Base-by-base conservation (phyloP, 192 early-diverging fungal species). In the Endogone sp. region DNA sequence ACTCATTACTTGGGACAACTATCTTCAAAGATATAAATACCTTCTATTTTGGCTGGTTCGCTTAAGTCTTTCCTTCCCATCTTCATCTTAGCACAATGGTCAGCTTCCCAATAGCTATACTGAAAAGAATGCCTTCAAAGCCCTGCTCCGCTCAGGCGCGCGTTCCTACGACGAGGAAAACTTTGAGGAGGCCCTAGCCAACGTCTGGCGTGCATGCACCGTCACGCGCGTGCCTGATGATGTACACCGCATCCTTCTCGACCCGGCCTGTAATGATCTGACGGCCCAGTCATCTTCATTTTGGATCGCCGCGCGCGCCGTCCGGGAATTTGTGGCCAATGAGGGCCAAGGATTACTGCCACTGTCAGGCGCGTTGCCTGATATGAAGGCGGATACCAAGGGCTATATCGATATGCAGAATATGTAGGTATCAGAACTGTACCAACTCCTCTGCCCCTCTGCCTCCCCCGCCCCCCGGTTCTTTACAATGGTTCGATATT, bases 321-420 rank as follows among this genome's bases (percentile, higher is more conserved):
- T 94, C 22, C 79, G 85, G 59, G 85, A 93, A 23, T 98, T 96
- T 79, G 83, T 94, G 11, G 79, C 82, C 26, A 84, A 88, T 56
- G 88, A 93, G 67, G 82, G 88, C 2, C 65, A 80, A 24, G 92
- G 93, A 4, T 74, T 76, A 56, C 81, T 99, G 29, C 97, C 97
- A 1, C 74, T 95, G 16, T 84, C 91, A 2, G 97, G 97, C 4
- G 77, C 80, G 24, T 85, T 99, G 23, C 96, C 97, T 0, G 97
- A 99, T 77, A 99, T 99, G 97, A 98, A 99, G 75, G 85, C 97
- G 4, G 93, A 99, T 71, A 98, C 96, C 2, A 84, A 85, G 25
- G 88, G 89, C 37, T 99, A 91, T 75, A 88, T 99, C 21, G 75
- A 71, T 8, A 78, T 99, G 62, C 95, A 97, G 76, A 91, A 84